A percentile compares a stretch with the other conserved stretches of the same genome.
phyloP scores from a whole-genome alignment of 1,284 basidiomycete species.

The Trichosporon sp. region DNA sequence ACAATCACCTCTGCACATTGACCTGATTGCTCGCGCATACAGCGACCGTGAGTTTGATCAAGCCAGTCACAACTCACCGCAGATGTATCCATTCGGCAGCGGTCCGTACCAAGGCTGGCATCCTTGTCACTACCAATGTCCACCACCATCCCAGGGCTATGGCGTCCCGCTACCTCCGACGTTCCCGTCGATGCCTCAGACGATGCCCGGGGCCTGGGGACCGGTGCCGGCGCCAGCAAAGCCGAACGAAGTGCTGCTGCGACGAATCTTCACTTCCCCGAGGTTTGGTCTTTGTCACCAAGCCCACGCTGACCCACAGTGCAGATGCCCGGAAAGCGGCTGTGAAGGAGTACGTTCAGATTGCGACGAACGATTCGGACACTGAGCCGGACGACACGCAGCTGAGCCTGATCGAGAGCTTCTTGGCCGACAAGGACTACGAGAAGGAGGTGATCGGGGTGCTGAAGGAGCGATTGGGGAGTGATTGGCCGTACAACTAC shows the following conservation, averaged over 20 bases:
- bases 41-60: too few species aligned
- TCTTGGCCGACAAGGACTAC: slow-evolving; percentile 18
- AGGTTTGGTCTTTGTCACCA: neutral
- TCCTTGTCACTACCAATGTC: neutral
- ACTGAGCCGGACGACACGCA: neutral
- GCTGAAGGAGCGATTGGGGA: slow-evolving; percentile 32
- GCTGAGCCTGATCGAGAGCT: slow-evolving; percentile 2
- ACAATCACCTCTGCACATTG: too few species aligned
- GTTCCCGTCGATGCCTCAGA: neutral
- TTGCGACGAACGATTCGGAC: slow-evolving; percentile 22
- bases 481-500: slow-evolving; percentile 42
- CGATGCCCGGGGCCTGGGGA: neutral
- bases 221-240: neutral
- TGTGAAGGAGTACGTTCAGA: slow-evolving; percentile 29
- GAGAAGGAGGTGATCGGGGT: slow-evolving; percentile 36
- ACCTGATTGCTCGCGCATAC: too few species aligned
- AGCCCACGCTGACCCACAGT: neutral
- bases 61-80: neutral
- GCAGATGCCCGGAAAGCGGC: slow-evolving; percentile 24
- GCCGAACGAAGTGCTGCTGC: neutral
- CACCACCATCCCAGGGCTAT: neutral
- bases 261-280: neutral
- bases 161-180: neutral
- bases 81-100: neutral
- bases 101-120: neutral